These are phyloP conservation scores for Petunia axillaris DNA, from an alignment of 257 asterid genomes.

Conservation along the genomic window DNA sequence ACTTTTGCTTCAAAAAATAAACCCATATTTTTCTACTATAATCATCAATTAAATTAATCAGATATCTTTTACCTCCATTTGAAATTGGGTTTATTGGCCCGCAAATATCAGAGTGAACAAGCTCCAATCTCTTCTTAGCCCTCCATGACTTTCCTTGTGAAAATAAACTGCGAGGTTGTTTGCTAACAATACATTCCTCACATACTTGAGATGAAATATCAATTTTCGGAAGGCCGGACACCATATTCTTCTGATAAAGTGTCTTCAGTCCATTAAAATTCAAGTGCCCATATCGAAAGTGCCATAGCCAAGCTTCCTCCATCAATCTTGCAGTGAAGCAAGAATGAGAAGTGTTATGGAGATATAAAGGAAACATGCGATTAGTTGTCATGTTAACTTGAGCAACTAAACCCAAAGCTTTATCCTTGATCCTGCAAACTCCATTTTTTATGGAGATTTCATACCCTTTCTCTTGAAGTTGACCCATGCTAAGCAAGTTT, in stretches of 20 bases:
- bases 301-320: conserved; percentile 19
- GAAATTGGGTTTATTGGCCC: neutral
- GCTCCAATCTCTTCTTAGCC: neutral
- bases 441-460: neutral
- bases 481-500: neutral
- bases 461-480: neutral
- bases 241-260: conserved; percentile 12
- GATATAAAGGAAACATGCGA: neutral
- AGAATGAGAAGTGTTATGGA: neutral
- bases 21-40: neutral
- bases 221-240: neutral
- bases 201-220: neutral
- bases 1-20: too few species aligned
- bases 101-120: neutral
- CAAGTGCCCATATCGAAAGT: conserved; percentile 14
- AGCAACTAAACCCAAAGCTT: conserved; percentile 13
- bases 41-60: neutral
- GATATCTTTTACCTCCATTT: neutral
- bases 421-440: neutral
- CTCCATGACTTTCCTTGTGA: neutral
- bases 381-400: neutral
- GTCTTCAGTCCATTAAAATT: neutral
- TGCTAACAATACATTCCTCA: neutral
- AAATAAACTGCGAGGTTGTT: neutral
- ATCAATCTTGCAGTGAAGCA: neutral